A percentile compares a stretch with the other conserved stretches of the same genome.
These are phyloP conservation scores for Backusella macrospora DNA, from an alignment of 192 early-diverging fungal genomes.

Conservation along the genomic window DNA sequence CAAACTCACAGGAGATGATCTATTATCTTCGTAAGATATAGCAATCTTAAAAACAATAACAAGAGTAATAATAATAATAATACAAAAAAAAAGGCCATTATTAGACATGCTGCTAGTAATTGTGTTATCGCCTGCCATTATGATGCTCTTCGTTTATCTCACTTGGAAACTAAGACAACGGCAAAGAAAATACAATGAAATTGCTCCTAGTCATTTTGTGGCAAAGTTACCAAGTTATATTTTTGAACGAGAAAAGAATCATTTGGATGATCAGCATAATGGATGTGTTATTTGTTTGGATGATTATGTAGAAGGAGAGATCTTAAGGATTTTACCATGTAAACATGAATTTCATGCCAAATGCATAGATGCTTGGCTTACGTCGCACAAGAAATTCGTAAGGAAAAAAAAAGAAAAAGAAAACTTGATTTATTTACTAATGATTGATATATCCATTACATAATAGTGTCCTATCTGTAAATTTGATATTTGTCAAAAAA, in stretches of 20 bases:
- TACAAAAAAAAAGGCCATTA: conserved; percentile 54
- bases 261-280: conserved; percentile 70
- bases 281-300: conserved; percentile 95
- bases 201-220: conserved; percentile 77
- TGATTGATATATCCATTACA: not conserved
- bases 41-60: not conserved
- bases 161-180: conserved; percentile 73
- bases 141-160: conserved; percentile 76
- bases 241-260: conserved; percentile 61
- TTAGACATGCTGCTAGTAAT: conserved; percentile 85
- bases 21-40: conserved; percentile 45
- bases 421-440: not conserved
- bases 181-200: conserved; percentile 69
- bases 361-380: conserved; percentile 96
- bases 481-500: conserved; percentile 32
- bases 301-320: conserved; percentile 83
- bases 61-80: not conserved
- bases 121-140: conserved; percentile 76
- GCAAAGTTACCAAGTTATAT: conserved; percentile 71
- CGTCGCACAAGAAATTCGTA: conserved; percentile 86
- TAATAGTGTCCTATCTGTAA: conserved; percentile 42
- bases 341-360: conserved; percentile 86
- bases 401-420: conserved; percentile 26
- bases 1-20: conserved; percentile 46
- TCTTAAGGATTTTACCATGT: conserved; percentile 82